Percentiles rank a stretch among this genome's conserved stretches.
phyloP scores from a whole-genome alignment of 2,329 filamentous ascomycete genomes.

The Septoria linicola region DNA sequence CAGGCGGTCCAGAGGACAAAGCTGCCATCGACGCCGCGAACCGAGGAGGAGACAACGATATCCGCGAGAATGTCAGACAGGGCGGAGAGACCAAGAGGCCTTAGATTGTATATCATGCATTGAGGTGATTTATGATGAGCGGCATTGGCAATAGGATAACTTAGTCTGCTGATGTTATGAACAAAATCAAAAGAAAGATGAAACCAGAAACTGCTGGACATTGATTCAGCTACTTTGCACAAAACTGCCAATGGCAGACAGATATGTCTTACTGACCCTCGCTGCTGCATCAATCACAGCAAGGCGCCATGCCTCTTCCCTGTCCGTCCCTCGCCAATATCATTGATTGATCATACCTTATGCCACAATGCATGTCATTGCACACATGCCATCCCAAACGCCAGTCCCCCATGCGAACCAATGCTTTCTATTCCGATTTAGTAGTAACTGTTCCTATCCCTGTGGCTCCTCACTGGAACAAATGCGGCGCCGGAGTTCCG shows the following conservation, averaged over 20 bases:
- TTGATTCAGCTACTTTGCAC: too few relatives aligned
- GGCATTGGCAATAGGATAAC: too few relatives aligned
- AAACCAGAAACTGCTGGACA: too few relatives aligned
- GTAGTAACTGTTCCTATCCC: conserved; percentile 35
- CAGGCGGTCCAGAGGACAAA: conserved; percentile 50
- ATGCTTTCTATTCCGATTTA: conserved; percentile 15
- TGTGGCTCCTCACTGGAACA: conserved; percentile 36
- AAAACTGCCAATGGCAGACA: too few relatives aligned
- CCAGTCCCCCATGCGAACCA: neutral
- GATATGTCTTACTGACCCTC: too few relatives aligned
- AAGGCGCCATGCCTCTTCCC: too few relatives aligned
- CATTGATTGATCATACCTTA: too few relatives aligned
- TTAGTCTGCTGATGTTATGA: too few relatives aligned
- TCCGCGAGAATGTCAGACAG: conserved; percentile 43
- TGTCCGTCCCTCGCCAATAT: too few relatives aligned
- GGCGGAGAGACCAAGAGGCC: conserved; percentile 33
- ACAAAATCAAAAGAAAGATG: too few relatives aligned
- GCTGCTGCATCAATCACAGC: too few relatives aligned
- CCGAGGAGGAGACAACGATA: conserved; percentile 43
- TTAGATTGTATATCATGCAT: conserved; percentile 8
- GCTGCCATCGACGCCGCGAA: conserved; percentile 40
- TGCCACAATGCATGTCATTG: neutral
- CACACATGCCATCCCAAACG: neutral
- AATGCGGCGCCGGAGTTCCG: conserved; percentile 26
- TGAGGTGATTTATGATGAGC: too few relatives aligned